These are phyloP conservation scores for Thozetella sp. DNA, from an alignment of 495 filamentous ascomycete genomes.

Conservation along the genomic window DNA sequence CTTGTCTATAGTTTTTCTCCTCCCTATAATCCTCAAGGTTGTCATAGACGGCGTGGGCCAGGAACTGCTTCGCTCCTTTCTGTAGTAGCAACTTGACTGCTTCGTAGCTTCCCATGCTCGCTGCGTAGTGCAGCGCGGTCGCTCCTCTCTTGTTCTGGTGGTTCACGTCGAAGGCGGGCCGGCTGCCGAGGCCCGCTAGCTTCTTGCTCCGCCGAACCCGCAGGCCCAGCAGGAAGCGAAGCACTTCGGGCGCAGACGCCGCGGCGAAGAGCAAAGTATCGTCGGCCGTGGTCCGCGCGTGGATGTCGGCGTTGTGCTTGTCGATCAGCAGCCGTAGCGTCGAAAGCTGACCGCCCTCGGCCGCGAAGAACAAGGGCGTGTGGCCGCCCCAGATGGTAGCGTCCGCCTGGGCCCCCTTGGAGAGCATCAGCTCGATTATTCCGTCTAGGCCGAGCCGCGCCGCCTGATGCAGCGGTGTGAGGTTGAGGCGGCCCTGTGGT, in stretches of 20 bases:
- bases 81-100: slow-evolving; percentile 11
- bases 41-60: slow-evolving; percentile 11
- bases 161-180: slow-evolving; percentile 11
- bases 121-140: slow-evolving; percentile 16
- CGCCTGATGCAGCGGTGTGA: slow-evolving; percentile 15
- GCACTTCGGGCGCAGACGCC: background rate
- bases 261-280: slow-evolving; percentile 12
- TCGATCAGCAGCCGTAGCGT: slow-evolving; percentile 25
- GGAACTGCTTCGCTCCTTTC: slow-evolving; percentile 13
- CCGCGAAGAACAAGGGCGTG: slow-evolving; percentile 25
- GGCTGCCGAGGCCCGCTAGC: slow-evolving; percentile 1
- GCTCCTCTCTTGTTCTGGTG: slow-evolving; percentile 14
- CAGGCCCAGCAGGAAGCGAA: slow-evolving; percentile 10
- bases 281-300: slow-evolving; percentile 9
- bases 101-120: slow-evolving; percentile 6
- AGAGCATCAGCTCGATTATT: slow-evolving; percentile 11
- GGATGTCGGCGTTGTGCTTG: slow-evolving; percentile 23
- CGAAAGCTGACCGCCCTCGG: slow-evolving; percentile 25
- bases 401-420: slow-evolving; percentile 11
- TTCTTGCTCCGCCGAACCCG: background rate
- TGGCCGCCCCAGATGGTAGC: slow-evolving; percentile 12
- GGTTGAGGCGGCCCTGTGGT: slow-evolving; percentile 8
- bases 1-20: slow-evolving; percentile 4
- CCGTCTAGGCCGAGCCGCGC: slow-evolving; percentile 9
- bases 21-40: slow-evolving; percentile 3